phyloP scores from a whole-genome alignment of 1,139 yeast genomes.

The Debaryomyces robertsiae region DNA sequence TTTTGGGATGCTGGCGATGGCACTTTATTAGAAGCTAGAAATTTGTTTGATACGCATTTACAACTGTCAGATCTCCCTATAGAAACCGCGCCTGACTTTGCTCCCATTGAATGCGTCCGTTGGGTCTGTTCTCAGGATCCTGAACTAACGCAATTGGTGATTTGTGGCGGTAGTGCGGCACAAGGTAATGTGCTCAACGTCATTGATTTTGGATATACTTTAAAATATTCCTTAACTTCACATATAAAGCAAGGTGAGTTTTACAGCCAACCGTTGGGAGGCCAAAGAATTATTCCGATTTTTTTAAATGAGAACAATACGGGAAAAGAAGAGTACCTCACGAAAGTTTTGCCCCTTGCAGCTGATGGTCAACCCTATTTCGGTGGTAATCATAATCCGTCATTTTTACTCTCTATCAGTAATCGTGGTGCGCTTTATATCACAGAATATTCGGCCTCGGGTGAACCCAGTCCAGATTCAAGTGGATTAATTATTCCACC shows the following conservation, averaged over 20 bases:
- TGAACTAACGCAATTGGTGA: constrained; percentile 71
- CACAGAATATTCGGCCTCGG: constrained; percentile 24
- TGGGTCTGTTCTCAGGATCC: constrained; percentile 87
- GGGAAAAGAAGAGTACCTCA: constrained; percentile 26
- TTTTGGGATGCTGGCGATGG: constrained; percentile 93
- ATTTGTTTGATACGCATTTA: constrained; percentile 64
- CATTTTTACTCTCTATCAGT: constrained; percentile 56
- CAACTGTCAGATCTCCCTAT: constrained; percentile 50
- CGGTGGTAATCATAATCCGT: constrained; percentile 70
- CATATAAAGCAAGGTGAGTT: constrained; percentile 80
- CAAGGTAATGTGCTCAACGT: constrained; percentile 59
- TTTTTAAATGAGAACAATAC: constrained; percentile 23
- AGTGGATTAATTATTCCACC: constrained; percentile 72
- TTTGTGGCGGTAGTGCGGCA: constrained; percentile 67
- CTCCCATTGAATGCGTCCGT: constrained; percentile 44
- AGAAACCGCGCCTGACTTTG: constrained; percentile 22
- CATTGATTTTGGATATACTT: constrained; percentile 79
- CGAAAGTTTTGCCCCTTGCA: constrained; percentile 34
- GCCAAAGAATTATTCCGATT: constrained; percentile 38
- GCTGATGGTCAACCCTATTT: constrained; percentile 58
- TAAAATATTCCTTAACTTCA: constrained; percentile 77
- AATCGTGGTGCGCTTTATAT: constrained; percentile 54
- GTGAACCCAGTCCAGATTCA: constrained; percentile 13
- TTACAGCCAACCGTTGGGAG: constrained; percentile 63
- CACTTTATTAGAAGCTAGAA: constrained; percentile 70